A percentile compares a stretch with the other conserved stretches of the same genome.
phyloP scores from a whole-genome alignment of 257 asterid species.

The Prunella vulgaris region DNA sequence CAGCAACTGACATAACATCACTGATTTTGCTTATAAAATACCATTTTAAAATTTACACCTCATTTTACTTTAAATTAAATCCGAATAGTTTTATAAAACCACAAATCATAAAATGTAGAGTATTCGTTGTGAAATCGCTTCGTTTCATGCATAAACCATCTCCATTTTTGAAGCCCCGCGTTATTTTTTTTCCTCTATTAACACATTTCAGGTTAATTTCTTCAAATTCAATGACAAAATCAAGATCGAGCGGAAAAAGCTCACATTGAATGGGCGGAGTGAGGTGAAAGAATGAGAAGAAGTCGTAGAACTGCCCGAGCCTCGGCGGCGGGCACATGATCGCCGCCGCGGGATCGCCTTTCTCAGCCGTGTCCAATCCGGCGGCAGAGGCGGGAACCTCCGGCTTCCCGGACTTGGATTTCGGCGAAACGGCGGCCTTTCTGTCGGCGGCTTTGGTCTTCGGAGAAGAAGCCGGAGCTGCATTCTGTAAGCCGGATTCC shows the following conservation, averaged over 20 bases:
- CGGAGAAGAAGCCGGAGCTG: constrained; percentile 24
- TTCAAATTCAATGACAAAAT: background rate
- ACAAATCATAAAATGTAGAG: too few relatives aligned
- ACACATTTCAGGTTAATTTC: background rate
- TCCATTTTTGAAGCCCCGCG: too few relatives aligned
- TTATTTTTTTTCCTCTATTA: background rate
- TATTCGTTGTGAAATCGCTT: too few relatives aligned
- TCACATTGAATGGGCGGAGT: constrained; percentile 83
- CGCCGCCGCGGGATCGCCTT: constrained; percentile 43
- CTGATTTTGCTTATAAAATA: background rate
- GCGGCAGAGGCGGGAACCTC: constrained; percentile 22
- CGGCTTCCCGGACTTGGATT: constrained; percentile 34
- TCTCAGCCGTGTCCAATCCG: constrained; percentile 35
- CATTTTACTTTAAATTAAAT: background rate
- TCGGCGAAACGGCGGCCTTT: constrained; percentile 36
- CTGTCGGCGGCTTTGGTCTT: constrained; percentile 36
- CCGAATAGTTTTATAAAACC: too few relatives aligned
- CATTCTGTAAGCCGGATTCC: constrained; percentile 36
- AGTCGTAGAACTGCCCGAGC: constrained; percentile 78
- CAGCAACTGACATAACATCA: background rate
- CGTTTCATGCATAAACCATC: too few relatives aligned
- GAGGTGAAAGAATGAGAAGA: constrained; percentile 79
- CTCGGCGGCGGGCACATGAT: constrained; percentile 77
- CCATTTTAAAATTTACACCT: too few relatives aligned
- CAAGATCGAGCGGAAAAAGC: constrained; percentile 9